A percentile compares a stretch with the other conserved stretches of the same genome.
Conservation (phyloP, 148 eudicot species). For the Fagopyrum tataricum region DNA sequence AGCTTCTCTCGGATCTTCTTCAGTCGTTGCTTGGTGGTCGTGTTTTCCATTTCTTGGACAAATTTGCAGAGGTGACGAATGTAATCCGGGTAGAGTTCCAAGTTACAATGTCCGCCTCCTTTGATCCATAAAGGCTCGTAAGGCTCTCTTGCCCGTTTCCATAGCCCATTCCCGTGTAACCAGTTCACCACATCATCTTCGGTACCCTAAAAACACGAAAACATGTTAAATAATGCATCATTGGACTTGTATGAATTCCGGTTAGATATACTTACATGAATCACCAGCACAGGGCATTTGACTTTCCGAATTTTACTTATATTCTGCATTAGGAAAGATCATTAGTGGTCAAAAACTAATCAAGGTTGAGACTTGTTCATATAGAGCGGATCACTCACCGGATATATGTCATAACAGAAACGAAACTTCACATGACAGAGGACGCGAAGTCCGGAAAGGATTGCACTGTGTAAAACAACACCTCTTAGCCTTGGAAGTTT, state of each 20-base stretch:
- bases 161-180: constrained; percentile 80
- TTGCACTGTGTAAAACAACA: constrained; percentile 95
- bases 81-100: constrained; percentile 96
- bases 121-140: constrained; percentile 97
- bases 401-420: constrained; percentile 79
- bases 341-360: constrained; percentile 15
- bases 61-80: constrained; percentile 82
- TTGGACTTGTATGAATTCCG: not conserved
- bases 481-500: constrained; percentile 94
- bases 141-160: constrained; percentile 85
- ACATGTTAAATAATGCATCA: not conserved
- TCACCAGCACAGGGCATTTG: constrained; percentile 90
- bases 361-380: not conserved
- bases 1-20: constrained; percentile 53
- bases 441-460: constrained; percentile 96
- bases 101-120: constrained; percentile 99
- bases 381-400: constrained; percentile 37
- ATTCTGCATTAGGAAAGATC: constrained; percentile 53
- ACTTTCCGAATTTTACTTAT: constrained; percentile 86
- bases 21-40: constrained; percentile 60
- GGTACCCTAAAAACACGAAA: constrained; percentile 53
- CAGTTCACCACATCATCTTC: constrained; percentile 96
- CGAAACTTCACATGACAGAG: constrained; percentile 84
- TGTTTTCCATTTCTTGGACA: constrained; percentile 85
- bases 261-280: constrained; percentile 67